Evolutionary conservation across 306 rosid genomes (phyloP).

Genomic region (Prunus mira): DNA sequence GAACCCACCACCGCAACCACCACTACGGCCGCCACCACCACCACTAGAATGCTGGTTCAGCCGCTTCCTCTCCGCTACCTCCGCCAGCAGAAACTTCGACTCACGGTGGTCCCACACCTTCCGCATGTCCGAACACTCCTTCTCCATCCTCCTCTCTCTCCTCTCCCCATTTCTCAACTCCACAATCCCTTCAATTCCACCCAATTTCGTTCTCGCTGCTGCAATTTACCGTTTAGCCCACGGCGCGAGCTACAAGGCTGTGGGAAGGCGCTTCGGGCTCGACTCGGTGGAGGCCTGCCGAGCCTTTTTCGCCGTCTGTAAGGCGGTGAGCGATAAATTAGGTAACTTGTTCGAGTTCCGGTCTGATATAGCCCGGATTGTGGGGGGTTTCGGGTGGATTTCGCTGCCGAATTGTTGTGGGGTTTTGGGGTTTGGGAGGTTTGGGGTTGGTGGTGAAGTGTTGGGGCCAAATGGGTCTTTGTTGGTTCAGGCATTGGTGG

Average conservation of each 20-base stretch:
- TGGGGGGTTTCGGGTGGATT: conserved; percentile 57
- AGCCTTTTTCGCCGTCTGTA: conserved; percentile 53
- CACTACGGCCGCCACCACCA: conserved; percentile 1
- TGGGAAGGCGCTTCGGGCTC: conserved; percentile 57
- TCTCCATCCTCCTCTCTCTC: conserved; percentile 51
- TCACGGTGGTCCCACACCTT: conserved; percentile 54
- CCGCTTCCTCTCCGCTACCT: conserved; percentile 48
- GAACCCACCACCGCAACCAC: conserved; percentile 21
- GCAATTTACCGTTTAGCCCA: conserved; percentile 73
- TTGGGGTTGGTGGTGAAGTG: conserved; percentile 34
- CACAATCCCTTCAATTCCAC: conserved; percentile 34
- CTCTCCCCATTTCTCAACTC: conserved; percentile 33
- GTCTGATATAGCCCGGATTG: conserved; percentile 37
- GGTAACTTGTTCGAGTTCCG: conserved; percentile 62
- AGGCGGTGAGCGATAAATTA: conserved; percentile 39
- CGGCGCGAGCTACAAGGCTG: conserved; percentile 54
- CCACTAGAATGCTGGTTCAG: conserved; percentile 55
- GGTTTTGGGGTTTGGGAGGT: conserved; percentile 52
- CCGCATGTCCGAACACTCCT: conserved; percentile 62
- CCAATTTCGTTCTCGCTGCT: conserved; percentile 57
- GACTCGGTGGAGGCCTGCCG: conserved; percentile 51
- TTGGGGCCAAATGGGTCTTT: conserved; percentile 42
- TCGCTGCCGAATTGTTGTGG: conserved; percentile 83
- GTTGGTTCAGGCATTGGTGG: conserved; percentile 74
- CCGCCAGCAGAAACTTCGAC: conserved; percentile 21